Base-by-base conservation (phyloP, 2,329 filamentous ascomycete species). In the Sphaerulina vaccinii region DNA sequence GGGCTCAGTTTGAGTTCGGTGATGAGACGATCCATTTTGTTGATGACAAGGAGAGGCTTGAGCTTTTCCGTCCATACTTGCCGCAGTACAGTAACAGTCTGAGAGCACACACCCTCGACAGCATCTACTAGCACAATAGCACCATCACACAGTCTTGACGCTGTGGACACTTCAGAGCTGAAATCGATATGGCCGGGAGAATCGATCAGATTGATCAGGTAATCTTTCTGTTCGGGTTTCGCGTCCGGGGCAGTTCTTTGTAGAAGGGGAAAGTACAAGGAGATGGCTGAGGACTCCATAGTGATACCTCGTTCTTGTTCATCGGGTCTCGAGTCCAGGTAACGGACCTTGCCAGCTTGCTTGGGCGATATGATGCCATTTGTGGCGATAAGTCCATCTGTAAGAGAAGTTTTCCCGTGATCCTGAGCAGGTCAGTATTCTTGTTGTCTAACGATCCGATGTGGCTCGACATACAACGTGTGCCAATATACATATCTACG, bases 251-350 rank as follows among this genome's bases (percentile, higher is more conserved):
- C 77, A 32, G 82, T 76, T 61, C 89, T 83, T 61, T 91, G 82
- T 48, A 95, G 76, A 80, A 97, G 89, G 29, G 91, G 95, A 70
- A 99, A 99, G 73, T 88, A 95, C 27, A 99, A 78, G 0, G 93
- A 97, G 59, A 99, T 99, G 56, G 93, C 93, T 5, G 92, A 97
- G 0, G 93, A 97, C 71, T 99, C 93, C 93, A 99, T 99, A n/a
- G 93, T 99, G 67, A 99, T 99, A 51, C 93, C 93, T 59, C 93
- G 86, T 13, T 88, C 81, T 73, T 99, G 93, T 71, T 99, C 93
- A 72, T 99, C 93, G 1, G 92, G 92, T 37, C 93, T 81, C 18
- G 93, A 97, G 74, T 99, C 93, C 53, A 99, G 84, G 67, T 97
- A 99, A 61, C 93, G 87, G 72, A 99, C 95, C 78, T 97, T 97